Conservation (phyloP, 1,284 basidiomycete genomes). For the Microbotryomycetes sp. region DNA sequence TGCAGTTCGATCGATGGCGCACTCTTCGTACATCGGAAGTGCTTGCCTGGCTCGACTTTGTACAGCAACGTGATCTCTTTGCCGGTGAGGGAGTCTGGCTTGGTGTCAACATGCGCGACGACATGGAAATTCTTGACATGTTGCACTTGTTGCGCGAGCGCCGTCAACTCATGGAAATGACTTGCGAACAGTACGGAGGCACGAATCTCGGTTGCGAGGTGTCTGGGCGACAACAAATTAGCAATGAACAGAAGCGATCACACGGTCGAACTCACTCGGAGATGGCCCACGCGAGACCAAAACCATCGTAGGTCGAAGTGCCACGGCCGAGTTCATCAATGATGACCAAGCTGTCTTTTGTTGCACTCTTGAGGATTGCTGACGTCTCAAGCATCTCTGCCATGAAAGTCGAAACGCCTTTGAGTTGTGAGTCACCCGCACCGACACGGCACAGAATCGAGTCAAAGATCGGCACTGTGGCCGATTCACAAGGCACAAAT, state of each 20-base stretch:
- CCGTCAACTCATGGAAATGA: constrained; percentile 93
- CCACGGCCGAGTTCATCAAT: constrained; percentile 97
- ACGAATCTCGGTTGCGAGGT: constrained; percentile 84
- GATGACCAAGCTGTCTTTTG: constrained; percentile 88
- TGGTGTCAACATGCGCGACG: constrained; percentile 75
- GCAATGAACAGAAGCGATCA: not conserved
- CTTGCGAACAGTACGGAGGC: constrained; percentile 88
- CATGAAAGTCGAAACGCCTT: constrained; percentile 99
- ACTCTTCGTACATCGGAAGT: not conserved
- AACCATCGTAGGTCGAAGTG: constrained; percentile 98
- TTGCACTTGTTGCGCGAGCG: constrained; percentile 72
- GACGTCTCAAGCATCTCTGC: constrained; percentile 99
- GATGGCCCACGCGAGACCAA: constrained; percentile 97
- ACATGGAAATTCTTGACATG: constrained; percentile 95
- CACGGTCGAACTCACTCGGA: constrained; percentile 62
- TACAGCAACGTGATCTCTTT: constrained; percentile 87
- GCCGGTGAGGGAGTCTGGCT: constrained; percentile 52
- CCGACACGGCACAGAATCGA: constrained; percentile 94
- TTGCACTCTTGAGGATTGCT: constrained; percentile 86
- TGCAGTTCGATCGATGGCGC: no score
- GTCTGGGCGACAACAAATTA: constrained; percentile 48
- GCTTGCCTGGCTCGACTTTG: constrained; percentile 82
- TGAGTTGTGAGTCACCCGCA: constrained; percentile 93
- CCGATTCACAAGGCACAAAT: constrained; percentile 85
- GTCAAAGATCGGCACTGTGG: constrained; percentile 86